phyloP scores from a whole-genome alignment of 345 rosid genomes.

The Ceriops decandra region DNA sequence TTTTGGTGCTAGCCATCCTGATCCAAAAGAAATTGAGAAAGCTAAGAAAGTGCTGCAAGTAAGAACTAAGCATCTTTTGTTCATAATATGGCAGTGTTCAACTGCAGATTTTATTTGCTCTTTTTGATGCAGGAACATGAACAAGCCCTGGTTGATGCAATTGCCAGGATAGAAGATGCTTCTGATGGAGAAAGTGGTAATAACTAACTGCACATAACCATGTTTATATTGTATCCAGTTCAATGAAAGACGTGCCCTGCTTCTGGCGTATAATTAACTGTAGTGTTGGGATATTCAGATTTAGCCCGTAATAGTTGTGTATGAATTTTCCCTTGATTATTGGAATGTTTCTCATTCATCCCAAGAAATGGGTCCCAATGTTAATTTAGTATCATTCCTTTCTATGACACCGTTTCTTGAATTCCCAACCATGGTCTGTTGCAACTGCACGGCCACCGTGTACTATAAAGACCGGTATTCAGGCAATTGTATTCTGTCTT shows the following conservation, averaged over 20 bases:
- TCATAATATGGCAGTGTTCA: not conserved
- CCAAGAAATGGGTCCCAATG: not conserved
- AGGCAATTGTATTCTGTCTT: conserved; percentile 16
- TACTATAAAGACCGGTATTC: not conserved
- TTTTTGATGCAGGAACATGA: conserved; percentile 68
- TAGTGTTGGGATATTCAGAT: conserved; percentile 27
- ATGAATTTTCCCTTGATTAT: conserved; percentile 16
- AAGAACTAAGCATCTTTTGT: conserved; percentile 21
- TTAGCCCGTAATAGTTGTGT: conserved; percentile 26
- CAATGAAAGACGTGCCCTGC: conserved; percentile 21
- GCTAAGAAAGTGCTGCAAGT: conserved; percentile 85
- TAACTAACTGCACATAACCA: conserved; percentile 52
- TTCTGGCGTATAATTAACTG: conserved; percentile 31
- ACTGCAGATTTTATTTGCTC: conserved; percentile 7
- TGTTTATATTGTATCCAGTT: conserved; percentile 30
- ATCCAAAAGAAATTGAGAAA: conserved; percentile 68
- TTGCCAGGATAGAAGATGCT: conserved; percentile 85
- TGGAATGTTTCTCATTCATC: conserved; percentile 12
- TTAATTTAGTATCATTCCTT: not conserved
- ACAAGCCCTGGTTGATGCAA: conserved; percentile 82
- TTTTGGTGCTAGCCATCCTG: conserved; percentile 60
- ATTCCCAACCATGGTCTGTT: not conserved
- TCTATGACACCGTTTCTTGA: not conserved
- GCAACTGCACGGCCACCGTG: not conserved
- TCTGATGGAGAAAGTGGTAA: conserved; percentile 99